Evolutionary conservation across 495 filamentous ascomycete species (phyloP).

Genomic region (Aspergillus coremiiformis): DNA sequence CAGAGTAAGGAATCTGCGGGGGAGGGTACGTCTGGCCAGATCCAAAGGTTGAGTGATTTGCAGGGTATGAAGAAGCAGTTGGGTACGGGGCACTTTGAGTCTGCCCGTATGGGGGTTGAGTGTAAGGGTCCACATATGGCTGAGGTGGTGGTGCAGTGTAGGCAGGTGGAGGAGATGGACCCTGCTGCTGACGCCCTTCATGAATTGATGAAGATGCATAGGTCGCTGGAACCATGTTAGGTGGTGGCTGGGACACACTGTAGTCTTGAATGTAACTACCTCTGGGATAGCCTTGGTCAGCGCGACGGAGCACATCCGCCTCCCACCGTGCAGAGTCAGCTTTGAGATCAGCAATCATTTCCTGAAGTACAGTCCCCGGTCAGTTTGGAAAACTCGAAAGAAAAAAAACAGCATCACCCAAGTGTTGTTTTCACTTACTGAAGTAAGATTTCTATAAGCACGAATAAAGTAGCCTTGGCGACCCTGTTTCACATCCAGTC

Average conservation of each 20-base stretch:
- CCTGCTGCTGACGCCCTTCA: slow-evolving; percentile 33
- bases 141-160: slow-evolving; percentile 33
- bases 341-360: slow-evolving; percentile 84
- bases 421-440: slow-evolving; percentile 57
- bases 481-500: slow-evolving; percentile 43
- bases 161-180: slow-evolving; percentile 34
- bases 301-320: slow-evolving; percentile 52
- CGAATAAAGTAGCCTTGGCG: slow-evolving; percentile 76
- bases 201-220: slow-evolving; percentile 31
- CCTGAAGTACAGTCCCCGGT: slow-evolving; percentile 42
- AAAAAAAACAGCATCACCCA: neutral
- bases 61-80: slow-evolving; percentile 28
- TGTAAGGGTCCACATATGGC: slow-evolving; percentile 33
- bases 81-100: slow-evolving; percentile 33
- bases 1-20: slow-evolving; percentile 33
- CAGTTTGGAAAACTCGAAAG: slow-evolving; percentile 13
- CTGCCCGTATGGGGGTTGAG: slow-evolving; percentile 29
- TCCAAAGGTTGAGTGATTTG: slow-evolving; percentile 35
- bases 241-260: slow-evolving; percentile 33
- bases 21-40: slow-evolving; percentile 30
- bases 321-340: slow-evolving; percentile 76
- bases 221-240: slow-evolving; percentile 31
- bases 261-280: slow-evolving; percentile 42
- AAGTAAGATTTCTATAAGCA: slow-evolving; percentile 79
- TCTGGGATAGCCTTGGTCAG: slow-evolving; percentile 40